Conservation (phyloP, 208 protist genomes). For the Dictyostelium gargantuum region DNA sequence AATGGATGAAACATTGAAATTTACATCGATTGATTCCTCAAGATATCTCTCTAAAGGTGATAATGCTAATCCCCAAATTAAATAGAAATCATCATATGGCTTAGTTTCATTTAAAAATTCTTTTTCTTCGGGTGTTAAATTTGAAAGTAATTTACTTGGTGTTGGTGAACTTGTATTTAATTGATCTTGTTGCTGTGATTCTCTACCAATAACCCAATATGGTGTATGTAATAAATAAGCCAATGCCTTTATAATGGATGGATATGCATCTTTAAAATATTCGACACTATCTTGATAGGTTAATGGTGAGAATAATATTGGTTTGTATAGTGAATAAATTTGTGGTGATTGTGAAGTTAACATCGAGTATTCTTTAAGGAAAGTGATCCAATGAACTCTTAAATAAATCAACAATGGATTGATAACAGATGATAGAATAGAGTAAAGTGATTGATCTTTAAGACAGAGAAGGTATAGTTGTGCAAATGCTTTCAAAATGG, state of each 20-base stretch:
- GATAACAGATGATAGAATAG: constrained; percentile 9
- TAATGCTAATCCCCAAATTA: constrained; percentile 2
- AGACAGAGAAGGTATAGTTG: constrained; percentile 40
- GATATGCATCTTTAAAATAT: constrained; percentile 57
- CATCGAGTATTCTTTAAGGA: constrained; percentile 32
- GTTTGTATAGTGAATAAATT: background rate
- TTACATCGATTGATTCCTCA: background rate
- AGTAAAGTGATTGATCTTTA: constrained; percentile 3
- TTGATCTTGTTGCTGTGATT: background rate
- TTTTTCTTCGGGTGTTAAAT: background rate
- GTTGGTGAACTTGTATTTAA: background rate
- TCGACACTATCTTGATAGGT: constrained; percentile 27
- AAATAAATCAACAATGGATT: constrained; percentile 23
- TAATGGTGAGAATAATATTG: constrained; percentile 48
- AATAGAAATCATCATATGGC: background rate
- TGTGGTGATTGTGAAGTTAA: background rate
- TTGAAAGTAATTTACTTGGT: background rate
- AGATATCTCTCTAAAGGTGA: constrained; percentile 21
- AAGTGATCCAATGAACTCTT: constrained; percentile 41
- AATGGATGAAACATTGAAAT: background rate
- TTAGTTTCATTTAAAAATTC: constrained; percentile 28
- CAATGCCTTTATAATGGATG: constrained; percentile 7
- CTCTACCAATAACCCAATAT: constrained; percentile 31
- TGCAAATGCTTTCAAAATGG: constrained; percentile 54
- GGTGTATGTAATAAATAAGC: constrained; percentile 17